A percentile compares a stretch with the other conserved stretches of the same genome.
Evolutionary conservation across 2,329 filamentous ascomycete genomes (phyloP).

Genomic region (Microascus cirrosus): DNA sequence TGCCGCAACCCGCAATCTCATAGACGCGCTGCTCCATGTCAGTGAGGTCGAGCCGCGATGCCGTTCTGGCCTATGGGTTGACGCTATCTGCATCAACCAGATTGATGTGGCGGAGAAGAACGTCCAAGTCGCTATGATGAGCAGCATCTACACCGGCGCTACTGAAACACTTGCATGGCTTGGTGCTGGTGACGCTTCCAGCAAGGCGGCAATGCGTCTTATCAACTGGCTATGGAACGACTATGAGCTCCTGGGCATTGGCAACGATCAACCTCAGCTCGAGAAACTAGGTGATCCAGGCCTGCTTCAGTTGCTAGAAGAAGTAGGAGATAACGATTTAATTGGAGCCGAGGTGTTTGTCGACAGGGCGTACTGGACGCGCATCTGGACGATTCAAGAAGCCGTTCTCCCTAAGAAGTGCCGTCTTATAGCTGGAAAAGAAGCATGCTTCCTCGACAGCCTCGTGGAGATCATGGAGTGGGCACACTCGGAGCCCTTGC

Average conservation of each 20-base stretch:
- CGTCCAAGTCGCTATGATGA: background rate
- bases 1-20: background rate
- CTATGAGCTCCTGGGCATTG: background rate
- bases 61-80: slow-evolving; percentile 1
- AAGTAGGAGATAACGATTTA: background rate
- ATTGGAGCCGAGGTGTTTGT: background rate
- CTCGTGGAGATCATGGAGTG: background rate
- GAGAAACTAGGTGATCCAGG: background rate
- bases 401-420: background rate
- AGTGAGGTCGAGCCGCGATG: background rate
- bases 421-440: background rate
- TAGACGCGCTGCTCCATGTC: background rate
- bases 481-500: too few species aligned
- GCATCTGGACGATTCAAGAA: background rate
- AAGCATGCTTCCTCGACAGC: background rate
- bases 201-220: background rate
- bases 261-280: background rate
- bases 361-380: background rate
- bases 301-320: background rate
- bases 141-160: background rate
- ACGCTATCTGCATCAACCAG: slow-evolving; percentile 11
- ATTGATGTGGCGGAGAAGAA: background rate
- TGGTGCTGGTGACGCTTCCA: background rate
- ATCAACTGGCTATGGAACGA: background rate
- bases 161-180: background rate